Evolutionary conservation across 2,329 filamentous ascomycete species (phyloP).

Genomic region (Fusarium liriodendri): DNA sequence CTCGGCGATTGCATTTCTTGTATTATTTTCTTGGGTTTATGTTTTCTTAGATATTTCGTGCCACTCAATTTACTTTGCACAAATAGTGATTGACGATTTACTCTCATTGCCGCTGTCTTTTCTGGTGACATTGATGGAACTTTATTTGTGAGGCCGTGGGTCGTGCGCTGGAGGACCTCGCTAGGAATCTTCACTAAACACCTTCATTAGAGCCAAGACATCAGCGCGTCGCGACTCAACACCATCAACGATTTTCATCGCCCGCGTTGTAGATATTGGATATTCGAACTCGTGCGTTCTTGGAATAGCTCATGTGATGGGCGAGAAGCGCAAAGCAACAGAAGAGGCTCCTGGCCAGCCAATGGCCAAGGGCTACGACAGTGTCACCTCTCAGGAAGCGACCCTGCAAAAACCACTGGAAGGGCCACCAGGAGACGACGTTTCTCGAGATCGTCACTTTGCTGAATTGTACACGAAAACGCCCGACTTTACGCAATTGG

Average conservation of each 20-base stretch:
- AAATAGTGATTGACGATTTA: not conserved
- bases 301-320: constrained; percentile 17
- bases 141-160: not conserved
- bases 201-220: not conserved
- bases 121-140: not conserved
- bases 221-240: constrained; percentile 5
- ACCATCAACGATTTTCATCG: not conserved
- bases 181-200: not conserved
- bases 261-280: not conserved
- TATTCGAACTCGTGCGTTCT: not conserved
- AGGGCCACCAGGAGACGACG: constrained; percentile 7
- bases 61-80: not conserved
- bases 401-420: not conserved
- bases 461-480: constrained; percentile 54
- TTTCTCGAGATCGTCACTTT: constrained; percentile 47
- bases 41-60: not conserved
- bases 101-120: not conserved
- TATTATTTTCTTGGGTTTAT: constrained; percentile 9
- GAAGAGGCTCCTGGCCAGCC: constrained; percentile 13
- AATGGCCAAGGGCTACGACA: not conserved
- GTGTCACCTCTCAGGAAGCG: not conserved
- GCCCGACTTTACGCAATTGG: constrained; percentile 58
- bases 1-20: constrained; percentile 34
- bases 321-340: constrained; percentile 36
- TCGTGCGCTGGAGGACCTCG: constrained; percentile 2